These are phyloP conservation scores for Vanilla planifolia DNA, from an alignment of 106 monocot genomes.

Conservation along the genomic window DNA sequence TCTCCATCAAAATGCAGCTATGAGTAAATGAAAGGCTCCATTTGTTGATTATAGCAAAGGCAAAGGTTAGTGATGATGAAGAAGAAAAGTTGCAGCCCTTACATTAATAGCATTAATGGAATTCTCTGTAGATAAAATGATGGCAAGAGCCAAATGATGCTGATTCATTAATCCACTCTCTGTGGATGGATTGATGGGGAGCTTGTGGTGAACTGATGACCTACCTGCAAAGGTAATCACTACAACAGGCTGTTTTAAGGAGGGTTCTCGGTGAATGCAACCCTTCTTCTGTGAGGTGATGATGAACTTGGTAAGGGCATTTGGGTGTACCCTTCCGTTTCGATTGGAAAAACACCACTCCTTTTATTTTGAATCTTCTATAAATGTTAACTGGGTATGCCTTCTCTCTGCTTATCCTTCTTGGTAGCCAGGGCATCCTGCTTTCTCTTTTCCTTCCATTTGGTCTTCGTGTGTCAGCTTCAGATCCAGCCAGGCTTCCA, in stretches of 20 bases:
- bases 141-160: constrained; percentile 2
- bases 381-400: not conserved
- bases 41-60: not conserved
- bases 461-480: not conserved
- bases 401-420: not conserved
- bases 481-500: not conserved
- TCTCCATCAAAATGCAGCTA: not conserved
- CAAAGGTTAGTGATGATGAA: too few relatives aligned
- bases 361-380: not conserved
- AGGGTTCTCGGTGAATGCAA: not conserved
- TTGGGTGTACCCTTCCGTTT: not conserved
- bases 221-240: too few relatives aligned
- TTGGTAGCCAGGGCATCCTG: not conserved
- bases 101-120: not conserved
- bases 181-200: not conserved
- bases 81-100: not conserved
- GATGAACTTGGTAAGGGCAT: not conserved
- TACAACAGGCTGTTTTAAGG: constrained; percentile 2
- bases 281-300: not conserved
- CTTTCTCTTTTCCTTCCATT: not conserved
- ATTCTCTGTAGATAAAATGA: not conserved
- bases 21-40: not conserved
- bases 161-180: not conserved
- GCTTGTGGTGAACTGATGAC: not conserved
- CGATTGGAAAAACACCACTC: not conserved